These are phyloP conservation scores for Lentinula sp. DNA, from an alignment of 768 basidiomycete genomes.

Conservation along the genomic window DNA sequence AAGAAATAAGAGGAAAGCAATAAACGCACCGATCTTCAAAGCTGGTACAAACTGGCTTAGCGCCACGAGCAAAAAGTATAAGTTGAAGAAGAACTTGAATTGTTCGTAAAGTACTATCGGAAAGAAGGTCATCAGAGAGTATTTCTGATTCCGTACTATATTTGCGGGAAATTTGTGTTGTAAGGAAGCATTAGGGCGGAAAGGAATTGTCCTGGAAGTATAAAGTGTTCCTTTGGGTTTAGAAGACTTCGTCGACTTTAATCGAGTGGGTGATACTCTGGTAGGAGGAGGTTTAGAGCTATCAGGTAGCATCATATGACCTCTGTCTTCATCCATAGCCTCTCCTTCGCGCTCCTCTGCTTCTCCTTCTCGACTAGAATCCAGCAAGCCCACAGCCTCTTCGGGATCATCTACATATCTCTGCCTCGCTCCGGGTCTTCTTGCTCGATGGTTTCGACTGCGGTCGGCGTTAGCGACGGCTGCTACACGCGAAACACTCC, in stretches of 20 bases:
- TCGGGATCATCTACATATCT: slow-evolving; percentile 59
- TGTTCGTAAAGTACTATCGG: slow-evolving; percentile 98
- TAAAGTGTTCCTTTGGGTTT: slow-evolving; percentile 37
- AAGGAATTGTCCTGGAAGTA: slow-evolving; percentile 72
- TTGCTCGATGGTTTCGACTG: slow-evolving; percentile 16
- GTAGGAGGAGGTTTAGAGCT: not conserved
- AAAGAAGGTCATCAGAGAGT: slow-evolving; percentile 94
- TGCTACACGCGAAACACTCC: slow-evolving; percentile 10
- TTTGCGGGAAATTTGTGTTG: slow-evolving; percentile 78
- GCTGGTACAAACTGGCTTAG: slow-evolving; percentile 94
- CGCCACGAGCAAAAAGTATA: slow-evolving; percentile 96
- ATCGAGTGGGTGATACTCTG: not conserved
- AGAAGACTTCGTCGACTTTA: slow-evolving; percentile 20
- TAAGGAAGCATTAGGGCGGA: slow-evolving; percentile 69
- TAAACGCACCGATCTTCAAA: slow-evolving; percentile 79
- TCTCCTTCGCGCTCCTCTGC: slow-evolving; percentile 22
- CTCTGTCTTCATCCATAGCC: slow-evolving; percentile 11
- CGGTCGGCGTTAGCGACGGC: slow-evolving; percentile 23
- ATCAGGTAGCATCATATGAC: slow-evolving; percentile 15
- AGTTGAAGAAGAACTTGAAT: slow-evolving; percentile 99
- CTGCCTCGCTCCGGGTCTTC: slow-evolving; percentile 38
- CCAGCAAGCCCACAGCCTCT: slow-evolving; percentile 46
- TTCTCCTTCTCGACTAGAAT: slow-evolving; percentile 30
- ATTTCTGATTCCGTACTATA: slow-evolving; percentile 95
- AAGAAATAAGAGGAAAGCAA: not conserved